Evolutionary conservation across 164 flowering plant genomes (phyloP), one percentile per base, ranked within the genome.

Genomic region (Pachysandra terminalis): DNA sequence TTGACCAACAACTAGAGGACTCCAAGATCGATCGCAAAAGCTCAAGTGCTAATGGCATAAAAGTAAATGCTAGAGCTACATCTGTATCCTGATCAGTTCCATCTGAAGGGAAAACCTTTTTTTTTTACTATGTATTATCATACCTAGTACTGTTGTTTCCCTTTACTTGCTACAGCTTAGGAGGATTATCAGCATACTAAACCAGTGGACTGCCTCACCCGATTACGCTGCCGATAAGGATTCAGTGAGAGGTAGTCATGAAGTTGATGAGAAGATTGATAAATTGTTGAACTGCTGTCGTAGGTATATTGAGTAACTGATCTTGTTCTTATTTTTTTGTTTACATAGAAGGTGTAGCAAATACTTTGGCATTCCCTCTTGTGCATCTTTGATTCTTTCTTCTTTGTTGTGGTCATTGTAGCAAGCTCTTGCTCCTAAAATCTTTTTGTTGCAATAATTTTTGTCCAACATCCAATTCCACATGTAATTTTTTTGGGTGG

Each of bases 71-170:
- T 55, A 77, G 77, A 78, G 67, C 40, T 27, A 65, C 75, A 67
- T 77, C 89, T 51, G 98, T 92, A 95, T 95, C 97, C 95, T 85
- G 26, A 32, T 58, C 19, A 56, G 9, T 63, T 16, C 37, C 16
- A 28, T 62, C 10, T 10, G 9, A 3, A 45, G 17, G 16, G 2
- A 1, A 45, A 3, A 45, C 51, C 51, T 10, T 15, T 45, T 15
- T 45, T 37, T 3, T 9, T 14, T 61, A 7, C 51, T 61, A 19
- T 48, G 19, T 35, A 19, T 32, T 59, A 10, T 19, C 40, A 65
- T 24, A 15, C 7, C 9, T 25, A n/a, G 17, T 40, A n/a, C 22
- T 27, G 28, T 65, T 64, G 65, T 75, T 83, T 53, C n/a, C 80
- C 86, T 83, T 87, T 19, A 76, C 48, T 7, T 63, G 19, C 23